Percentiles rank a stretch among this genome's conserved stretches.
phyloP scores from a whole-genome alignment of 805 yeast genomes.

The Lachancea fermentati region DNA sequence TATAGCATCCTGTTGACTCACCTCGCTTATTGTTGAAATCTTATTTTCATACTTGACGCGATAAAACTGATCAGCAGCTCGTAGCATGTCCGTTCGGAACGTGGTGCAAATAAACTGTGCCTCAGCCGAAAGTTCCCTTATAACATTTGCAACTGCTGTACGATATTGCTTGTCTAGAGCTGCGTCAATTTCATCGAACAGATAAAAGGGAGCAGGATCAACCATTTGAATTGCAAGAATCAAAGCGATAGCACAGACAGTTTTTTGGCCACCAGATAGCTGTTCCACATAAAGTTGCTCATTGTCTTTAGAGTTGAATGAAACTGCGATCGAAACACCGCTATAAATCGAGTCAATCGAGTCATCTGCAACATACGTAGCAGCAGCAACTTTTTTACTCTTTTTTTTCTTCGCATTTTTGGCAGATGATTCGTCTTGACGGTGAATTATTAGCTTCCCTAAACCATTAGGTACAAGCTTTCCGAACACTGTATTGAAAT shows the following conservation, averaged over 20 bases:
- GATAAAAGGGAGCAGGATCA: slow-evolving; percentile 95
- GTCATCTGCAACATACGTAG: slow-evolving; percentile 12
- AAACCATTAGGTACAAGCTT: slow-evolving; percentile 77
- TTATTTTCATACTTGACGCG: slow-evolving; percentile 83
- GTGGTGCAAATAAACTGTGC: slow-evolving; percentile 97
- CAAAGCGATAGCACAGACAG: slow-evolving; percentile 91
- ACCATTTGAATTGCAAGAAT: slow-evolving; percentile 90
- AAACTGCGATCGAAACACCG: slow-evolving; percentile 83
- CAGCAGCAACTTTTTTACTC: slow-evolving; percentile 8
- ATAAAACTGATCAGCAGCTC: slow-evolving; percentile 78
- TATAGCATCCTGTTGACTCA: slow-evolving; percentile 66
- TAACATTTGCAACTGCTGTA: slow-evolving; percentile 74
- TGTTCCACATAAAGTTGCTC: slow-evolving; percentile 88
- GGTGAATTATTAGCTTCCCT: slow-evolving; percentile 67
- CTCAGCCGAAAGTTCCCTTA: slow-evolving; percentile 53
- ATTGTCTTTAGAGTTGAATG: slow-evolving; percentile 79
- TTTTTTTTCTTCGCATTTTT: slow-evolving; percentile 17
- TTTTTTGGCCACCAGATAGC: slow-evolving; percentile 94
- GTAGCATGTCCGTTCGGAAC: slow-evolving; percentile 87
- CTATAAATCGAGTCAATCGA: slow-evolving; percentile 40
- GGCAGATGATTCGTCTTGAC: slow-evolving; percentile 23
- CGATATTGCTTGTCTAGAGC: slow-evolving; percentile 90
- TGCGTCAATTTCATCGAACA: slow-evolving; percentile 96
- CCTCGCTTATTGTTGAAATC: slow-evolving; percentile 71
- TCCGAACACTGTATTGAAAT: slow-evolving; percentile 71